These are phyloP conservation scores for Cicer cuneatum DNA, from an alignment of 306 rosid genomes.

Conservation along the genomic window DNA sequence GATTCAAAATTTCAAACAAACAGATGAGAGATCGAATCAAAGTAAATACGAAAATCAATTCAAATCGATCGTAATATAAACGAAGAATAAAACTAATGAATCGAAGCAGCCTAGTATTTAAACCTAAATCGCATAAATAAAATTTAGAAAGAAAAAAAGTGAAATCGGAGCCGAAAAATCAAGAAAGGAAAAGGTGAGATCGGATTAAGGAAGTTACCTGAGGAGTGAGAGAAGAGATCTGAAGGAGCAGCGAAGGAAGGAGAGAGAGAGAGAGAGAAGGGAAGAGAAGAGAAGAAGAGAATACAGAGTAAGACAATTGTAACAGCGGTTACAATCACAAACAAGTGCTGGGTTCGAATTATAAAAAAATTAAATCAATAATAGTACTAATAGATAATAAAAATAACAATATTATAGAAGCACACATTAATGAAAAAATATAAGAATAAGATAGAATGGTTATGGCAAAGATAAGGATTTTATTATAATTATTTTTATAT, in stretches of 20 bases:
- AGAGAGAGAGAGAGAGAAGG: background rate
- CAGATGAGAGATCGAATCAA: slow-evolving; percentile 45
- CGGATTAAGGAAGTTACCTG: slow-evolving; percentile 42
- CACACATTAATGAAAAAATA: no score
- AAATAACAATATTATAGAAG: no score
- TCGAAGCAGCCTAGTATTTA: slow-evolving; percentile 10
- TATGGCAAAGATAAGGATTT: no score
- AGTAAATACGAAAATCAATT: slow-evolving; percentile 25
- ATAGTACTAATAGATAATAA: background rate
- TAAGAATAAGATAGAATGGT: no score
- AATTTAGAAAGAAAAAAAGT: background rate
- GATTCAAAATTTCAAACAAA: slow-evolving; percentile 46
- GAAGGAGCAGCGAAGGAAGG: slow-evolving; percentile 29
- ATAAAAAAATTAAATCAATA: background rate
- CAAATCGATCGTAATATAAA: slow-evolving; percentile 42
- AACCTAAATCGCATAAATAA: slow-evolving; percentile 43
- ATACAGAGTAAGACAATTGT: slow-evolving; percentile 12
- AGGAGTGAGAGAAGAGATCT: slow-evolving; percentile 47
- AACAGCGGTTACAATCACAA: slow-evolving; percentile 48
- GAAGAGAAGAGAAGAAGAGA: slow-evolving; percentile 36
- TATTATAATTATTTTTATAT: no score
- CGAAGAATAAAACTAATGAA: slow-evolving; percentile 24
- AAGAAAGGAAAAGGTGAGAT: slow-evolving; percentile 12
- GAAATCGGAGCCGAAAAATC: slow-evolving; percentile 16
- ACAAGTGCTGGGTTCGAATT: slow-evolving; percentile 49